Evolutionary conservation across 345 rosid genomes (phyloP), one percentile per base, ranked within the genome.

Genomic region (Lagerstroemia speciosa): DNA sequence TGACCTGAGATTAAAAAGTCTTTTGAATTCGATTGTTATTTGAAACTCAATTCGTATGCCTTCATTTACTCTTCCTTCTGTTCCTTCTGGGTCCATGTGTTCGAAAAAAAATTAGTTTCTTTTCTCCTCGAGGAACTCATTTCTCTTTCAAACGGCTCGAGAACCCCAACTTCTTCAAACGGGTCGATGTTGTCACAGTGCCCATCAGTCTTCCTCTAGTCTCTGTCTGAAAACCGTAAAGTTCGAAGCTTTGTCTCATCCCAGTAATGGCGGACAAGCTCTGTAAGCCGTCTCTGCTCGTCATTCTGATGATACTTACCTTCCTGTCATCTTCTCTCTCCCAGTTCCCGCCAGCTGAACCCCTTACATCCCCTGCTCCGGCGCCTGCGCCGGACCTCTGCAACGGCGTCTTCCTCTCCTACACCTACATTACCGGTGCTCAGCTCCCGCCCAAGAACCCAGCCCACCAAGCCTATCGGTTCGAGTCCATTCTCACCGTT

Each of bases 401-500:
- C 77, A 87, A 86, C 71, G 98, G 92, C 26, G 72, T 93, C 0
- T 85, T 82, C 77, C 30, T 93, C 22, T 80, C 96, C 0, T 93
- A 91, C 74, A 67, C 73, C 17, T 79, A 85, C 77, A 41, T 38
- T 0, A 43, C 71, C 3, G 97, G 98, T 38, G 26, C 82, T 38
- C 53, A 75, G 80, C 76, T 93, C 7, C 85, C 80, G 64, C 98
- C 98, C 7, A 80, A 79, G 41, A 73, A 77, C 64, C 84, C 85
- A 2, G 67, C 33, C 17, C 77, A 79, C 83, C 98, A 93, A 75
- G 84, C 97, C 2, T 93, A 91, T 78, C 79, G 94, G 52, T 93
- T 93, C 79, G 89, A 87, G 74, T 93, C 97, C 0, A 81, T 77
- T n/a, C 80, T 93, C n/a, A 82, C 81, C 0, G 81, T 91, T 53